phyloP scores from a whole-genome alignment of 2,329 filamentous ascomycete genomes.

The Neonectria hederae region DNA sequence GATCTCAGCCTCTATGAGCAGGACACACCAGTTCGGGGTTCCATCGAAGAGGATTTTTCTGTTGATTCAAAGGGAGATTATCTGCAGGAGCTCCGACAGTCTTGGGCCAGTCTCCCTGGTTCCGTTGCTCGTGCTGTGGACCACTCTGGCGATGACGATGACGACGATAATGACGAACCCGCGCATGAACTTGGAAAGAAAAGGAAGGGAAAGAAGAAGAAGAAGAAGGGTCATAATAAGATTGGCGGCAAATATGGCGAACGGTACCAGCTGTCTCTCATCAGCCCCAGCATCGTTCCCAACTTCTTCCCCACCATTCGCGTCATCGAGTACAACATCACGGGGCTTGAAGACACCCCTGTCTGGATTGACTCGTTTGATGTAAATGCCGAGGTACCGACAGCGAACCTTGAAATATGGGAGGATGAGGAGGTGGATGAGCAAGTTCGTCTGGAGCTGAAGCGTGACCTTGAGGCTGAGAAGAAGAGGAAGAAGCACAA shows the following conservation, averaged over 20 bases:
- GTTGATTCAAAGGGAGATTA: constrained; percentile 74
- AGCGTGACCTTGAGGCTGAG: constrained; percentile 35
- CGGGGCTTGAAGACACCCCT: constrained; percentile 69
- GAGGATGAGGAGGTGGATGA: constrained; percentile 46
- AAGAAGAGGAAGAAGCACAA: constrained; percentile 50
- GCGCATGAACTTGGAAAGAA: constrained; percentile 34
- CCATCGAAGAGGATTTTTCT: constrained; percentile 64
- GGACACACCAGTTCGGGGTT: constrained; percentile 26
- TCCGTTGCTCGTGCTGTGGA: constrained; percentile 47
- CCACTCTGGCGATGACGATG: constrained; percentile 19
- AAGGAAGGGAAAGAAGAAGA: constrained; percentile 60
- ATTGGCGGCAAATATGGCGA: constrained; percentile 87
- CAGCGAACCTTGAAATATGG: constrained; percentile 15
- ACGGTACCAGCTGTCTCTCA: constrained; percentile 81
- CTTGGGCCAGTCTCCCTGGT: constrained; percentile 81
- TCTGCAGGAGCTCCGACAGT: constrained; percentile 76
- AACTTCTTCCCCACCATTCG: constrained; percentile 91
- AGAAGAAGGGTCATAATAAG: constrained; percentile 55
- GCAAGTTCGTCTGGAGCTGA: constrained; percentile 39
- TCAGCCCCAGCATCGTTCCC: constrained; percentile 88
- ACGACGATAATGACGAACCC: constrained; percentile 33
- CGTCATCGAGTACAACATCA: constrained; percentile 95
- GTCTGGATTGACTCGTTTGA: constrained; percentile 55
- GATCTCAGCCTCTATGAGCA: constrained; percentile 60
- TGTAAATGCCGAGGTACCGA: constrained; percentile 14